Conservation (phyloP, 371 early-diverging fungal genomes). For the Rhizopus delemar region DNA sequence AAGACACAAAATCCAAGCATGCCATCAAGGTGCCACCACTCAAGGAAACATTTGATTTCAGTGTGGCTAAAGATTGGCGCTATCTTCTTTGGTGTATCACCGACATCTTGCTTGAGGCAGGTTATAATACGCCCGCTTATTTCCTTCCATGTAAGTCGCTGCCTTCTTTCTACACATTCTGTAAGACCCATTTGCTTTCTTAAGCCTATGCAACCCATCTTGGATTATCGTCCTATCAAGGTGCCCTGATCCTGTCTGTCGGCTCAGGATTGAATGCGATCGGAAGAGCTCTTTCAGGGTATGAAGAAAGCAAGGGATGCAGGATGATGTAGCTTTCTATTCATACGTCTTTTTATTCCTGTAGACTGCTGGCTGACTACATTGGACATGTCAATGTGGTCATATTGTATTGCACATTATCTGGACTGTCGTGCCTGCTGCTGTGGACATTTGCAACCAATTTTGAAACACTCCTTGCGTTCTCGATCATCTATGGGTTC, state of each 20-base stretch:
- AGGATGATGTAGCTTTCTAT: not conserved
- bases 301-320: not conserved
- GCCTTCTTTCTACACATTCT: too few relatives aligned
- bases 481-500: constrained; percentile 39
- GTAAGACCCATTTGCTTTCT: not conserved
- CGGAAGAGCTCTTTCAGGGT: constrained; percentile 27
- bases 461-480: constrained; percentile 35
- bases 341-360: not conserved
- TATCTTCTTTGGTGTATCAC: constrained; percentile 41
- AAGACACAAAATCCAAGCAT: not conserved
- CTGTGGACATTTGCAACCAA: constrained; percentile 49
- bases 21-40: not conserved
- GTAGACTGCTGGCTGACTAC: constrained; percentile 29
- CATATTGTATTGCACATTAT: constrained; percentile 27
- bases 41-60: constrained; percentile 45
- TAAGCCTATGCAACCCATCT: constrained; percentile 29
- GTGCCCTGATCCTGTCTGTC: constrained; percentile 23
- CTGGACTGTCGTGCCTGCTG: constrained; percentile 30
- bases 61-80: constrained; percentile 39
- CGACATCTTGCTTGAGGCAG: constrained; percentile 41
- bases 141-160: constrained; percentile 44
- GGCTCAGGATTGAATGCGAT: constrained; percentile 26
- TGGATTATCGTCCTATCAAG: constrained; percentile 26
- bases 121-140: constrained; percentile 60
- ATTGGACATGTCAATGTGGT: constrained; percentile 46